Percentiles rank a stretch among this genome's conserved stretches.
Evolutionary conservation across 2,329 filamentous ascomycete species (phyloP).

Genomic region (Trichoderma simmonsii): DNA sequence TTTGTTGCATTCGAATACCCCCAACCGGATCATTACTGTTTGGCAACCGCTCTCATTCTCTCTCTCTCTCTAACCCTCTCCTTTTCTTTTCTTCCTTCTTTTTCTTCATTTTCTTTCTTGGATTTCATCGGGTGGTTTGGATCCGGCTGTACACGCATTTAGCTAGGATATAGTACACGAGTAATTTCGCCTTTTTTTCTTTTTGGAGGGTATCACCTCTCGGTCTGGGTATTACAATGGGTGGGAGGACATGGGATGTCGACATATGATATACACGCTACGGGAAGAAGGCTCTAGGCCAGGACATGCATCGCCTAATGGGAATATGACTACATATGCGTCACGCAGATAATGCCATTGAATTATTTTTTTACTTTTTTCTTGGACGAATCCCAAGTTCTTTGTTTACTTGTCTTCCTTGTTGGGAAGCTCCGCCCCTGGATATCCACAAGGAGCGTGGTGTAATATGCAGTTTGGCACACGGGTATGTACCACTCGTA

Average conservation of each 20-base stretch:
- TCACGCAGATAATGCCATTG: not conserved
- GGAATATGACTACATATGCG: conserved; percentile 5
- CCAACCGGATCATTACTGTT: not conserved
- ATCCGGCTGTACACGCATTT: conserved; percentile 4
- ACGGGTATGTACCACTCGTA: not conserved
- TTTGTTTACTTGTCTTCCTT: not conserved
- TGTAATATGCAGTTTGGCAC: not conserved
- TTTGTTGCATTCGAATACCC: conserved; percentile 10
- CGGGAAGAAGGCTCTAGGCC: not conserved
- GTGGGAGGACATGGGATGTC: not conserved
- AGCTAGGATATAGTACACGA: not conserved
- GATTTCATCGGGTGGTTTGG: not conserved
- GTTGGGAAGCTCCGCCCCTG: not conserved
- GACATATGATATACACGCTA: conserved; percentile 3
- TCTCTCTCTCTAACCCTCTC: not conserved
- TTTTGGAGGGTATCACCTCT: not conserved
- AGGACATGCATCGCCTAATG: conserved; percentile 1
- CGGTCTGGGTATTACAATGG: not conserved
- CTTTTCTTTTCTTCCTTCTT: not conserved
- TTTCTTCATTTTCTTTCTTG: not conserved
- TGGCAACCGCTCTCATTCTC: not conserved
- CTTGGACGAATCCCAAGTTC: not conserved
- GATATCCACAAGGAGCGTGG: not conserved
- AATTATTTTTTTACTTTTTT: not conserved
- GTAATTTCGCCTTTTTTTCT: not conserved